Percentiles rank a stretch among this genome's conserved stretches.
Conservation (phyloP, 2,329 filamentous ascomycete species). For the Sclerotinia borealis region DNA sequence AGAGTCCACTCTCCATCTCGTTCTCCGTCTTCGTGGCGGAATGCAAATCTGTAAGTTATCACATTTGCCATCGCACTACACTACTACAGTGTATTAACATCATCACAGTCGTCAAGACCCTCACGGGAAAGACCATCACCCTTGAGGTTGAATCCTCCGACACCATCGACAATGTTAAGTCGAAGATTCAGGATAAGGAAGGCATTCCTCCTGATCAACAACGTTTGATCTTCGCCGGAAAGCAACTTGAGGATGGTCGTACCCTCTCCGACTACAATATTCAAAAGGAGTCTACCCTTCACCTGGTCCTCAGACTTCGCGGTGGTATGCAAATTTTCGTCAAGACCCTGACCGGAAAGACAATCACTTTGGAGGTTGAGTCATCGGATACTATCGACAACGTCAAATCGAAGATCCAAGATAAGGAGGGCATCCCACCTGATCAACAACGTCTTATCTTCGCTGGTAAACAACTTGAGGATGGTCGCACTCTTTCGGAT, state of each 20-base stretch:
- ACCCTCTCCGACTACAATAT: slow-evolving; percentile 96
- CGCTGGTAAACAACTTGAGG: slow-evolving; percentile 65
- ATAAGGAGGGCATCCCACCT: slow-evolving; percentile 66
- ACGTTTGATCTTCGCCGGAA: slow-evolving; percentile 87
- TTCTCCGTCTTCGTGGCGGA: slow-evolving; percentile 81
- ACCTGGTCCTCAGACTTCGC: slow-evolving; percentile 73
- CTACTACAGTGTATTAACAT: slow-evolving; percentile 49
- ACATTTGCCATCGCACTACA: slow-evolving; percentile 46
- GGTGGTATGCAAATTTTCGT: slow-evolving; percentile 76
- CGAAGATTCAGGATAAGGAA: slow-evolving; percentile 89
- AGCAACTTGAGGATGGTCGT: slow-evolving; percentile 88
- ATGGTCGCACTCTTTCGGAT: slow-evolving; percentile 74
- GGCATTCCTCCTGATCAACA: slow-evolving; percentile 94
- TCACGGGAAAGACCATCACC: slow-evolving; percentile 94
- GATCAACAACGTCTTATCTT: slow-evolving; percentile 68
- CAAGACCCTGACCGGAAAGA: slow-evolving; percentile 65
- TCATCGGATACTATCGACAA: slow-evolving; percentile 65
- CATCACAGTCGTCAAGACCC: slow-evolving; percentile 61
- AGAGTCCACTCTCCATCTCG: slow-evolving; percentile 78
- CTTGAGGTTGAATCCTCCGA: slow-evolving; percentile 99
- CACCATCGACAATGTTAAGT: slow-evolving; percentile 98
- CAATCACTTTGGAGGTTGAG: slow-evolving; percentile 63
- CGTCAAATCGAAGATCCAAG: slow-evolving; percentile 66
- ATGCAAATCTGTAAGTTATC: slow-evolving; percentile 63
- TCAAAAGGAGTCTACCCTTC: slow-evolving; percentile 81